phyloP scores from a whole-genome alignment of 495 filamentous ascomycete genomes.

The Amorphotheca resinae region DNA sequence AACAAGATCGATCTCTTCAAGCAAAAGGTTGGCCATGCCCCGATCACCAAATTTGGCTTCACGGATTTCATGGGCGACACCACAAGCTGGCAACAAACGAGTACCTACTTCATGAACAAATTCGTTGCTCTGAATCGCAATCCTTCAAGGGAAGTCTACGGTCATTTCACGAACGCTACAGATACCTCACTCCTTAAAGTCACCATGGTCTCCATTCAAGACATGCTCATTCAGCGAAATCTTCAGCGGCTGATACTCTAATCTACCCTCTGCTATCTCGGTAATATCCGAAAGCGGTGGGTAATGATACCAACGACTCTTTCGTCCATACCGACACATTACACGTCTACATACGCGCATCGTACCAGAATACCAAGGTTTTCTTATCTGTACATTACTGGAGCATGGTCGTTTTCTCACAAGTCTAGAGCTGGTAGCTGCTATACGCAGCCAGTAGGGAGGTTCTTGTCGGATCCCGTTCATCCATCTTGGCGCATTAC shows the following conservation, averaged over 20 bases:
- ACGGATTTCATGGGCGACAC: slow-evolving; percentile 69
- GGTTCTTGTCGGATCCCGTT: no score
- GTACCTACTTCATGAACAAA: slow-evolving; percentile 80
- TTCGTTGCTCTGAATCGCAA: slow-evolving; percentile 80
- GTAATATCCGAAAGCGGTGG: not conserved
- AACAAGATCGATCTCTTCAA: slow-evolving; percentile 99
- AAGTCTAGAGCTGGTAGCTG: no score
- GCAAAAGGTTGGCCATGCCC: slow-evolving; percentile 67
- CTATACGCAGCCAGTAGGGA: no score
- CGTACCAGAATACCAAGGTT: no score
- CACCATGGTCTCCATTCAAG: slow-evolving; percentile 93
- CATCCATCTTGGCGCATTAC: no score
- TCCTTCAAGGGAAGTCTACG: slow-evolving; percentile 79
- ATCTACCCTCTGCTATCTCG: slow-evolving; percentile 24
- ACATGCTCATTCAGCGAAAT: slow-evolving; percentile 99
- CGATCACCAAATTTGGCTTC: slow-evolving; percentile 78
- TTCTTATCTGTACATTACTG: no score
- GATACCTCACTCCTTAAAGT: slow-evolving; percentile 93
- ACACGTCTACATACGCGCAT: no score
- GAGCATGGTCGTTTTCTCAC: no score
- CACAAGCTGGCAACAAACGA: slow-evolving; percentile 45
- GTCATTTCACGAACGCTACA: slow-evolving; percentile 88
- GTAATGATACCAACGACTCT: no score
- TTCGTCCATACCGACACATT: no score
- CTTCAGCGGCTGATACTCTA: slow-evolving; percentile 88